Conservation (phyloP, 2,329 filamentous ascomycete genomes). For the Aurifilum marmelostoma region DNA sequence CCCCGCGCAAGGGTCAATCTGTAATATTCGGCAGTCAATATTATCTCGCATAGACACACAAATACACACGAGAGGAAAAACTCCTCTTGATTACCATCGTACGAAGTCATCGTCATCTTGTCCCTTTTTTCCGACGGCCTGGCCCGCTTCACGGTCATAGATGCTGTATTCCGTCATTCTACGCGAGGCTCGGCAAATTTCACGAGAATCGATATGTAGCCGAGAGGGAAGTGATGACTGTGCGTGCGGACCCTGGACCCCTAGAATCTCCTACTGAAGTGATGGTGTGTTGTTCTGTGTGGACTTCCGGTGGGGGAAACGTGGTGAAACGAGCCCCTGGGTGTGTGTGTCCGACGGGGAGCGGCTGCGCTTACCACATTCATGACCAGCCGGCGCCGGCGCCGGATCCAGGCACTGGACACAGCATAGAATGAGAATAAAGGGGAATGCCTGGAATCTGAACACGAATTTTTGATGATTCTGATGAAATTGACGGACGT, state of each 20-base stretch:
- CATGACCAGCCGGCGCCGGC: neutral
- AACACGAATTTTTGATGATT: too few species aligned
- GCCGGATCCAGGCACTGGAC: neutral
- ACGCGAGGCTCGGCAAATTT: neutral
- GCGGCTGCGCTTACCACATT: constrained; percentile 1
- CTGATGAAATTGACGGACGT: neutral
- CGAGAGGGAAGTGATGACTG: neutral
- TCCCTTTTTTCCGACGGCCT: neutral
- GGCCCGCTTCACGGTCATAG: neutral
- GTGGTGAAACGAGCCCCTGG: constrained; percentile 4
- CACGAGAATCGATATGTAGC: neutral
- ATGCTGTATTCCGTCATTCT: neutral
- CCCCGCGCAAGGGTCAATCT: too few species aligned
- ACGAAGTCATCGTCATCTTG: neutral
- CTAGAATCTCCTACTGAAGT: constrained; percentile 1
- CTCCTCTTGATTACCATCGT: neutral
- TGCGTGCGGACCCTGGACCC: neutral
- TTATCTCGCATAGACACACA: neutral
- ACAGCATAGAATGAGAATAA: neutral
- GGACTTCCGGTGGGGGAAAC: neutral
- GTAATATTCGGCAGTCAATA: neutral
- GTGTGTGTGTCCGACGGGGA: neutral
- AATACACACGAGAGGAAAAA: neutral
- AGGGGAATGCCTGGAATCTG: neutral
- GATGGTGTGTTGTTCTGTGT: neutral